These are phyloP conservation scores for Zymoseptoria brevis DNA, from an alignment of 2,329 filamentous ascomycete species.

Conservation along the genomic window DNA sequence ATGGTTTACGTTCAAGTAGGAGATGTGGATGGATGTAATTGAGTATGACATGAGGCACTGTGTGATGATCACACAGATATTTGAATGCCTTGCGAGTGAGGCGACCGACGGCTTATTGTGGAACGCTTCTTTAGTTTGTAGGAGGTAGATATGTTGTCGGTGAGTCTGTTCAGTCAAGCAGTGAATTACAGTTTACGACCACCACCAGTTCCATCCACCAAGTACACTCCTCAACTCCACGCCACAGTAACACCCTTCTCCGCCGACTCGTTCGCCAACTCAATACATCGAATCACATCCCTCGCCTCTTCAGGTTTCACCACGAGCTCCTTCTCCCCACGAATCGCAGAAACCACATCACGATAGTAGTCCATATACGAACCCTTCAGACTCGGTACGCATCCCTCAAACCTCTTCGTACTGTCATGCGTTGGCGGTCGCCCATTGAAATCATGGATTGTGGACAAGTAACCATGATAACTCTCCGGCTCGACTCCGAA, in stretches of 20 bases:
- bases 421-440: constrained; percentile 26
- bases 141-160: no score
- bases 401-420: constrained; percentile 6
- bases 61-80: no score
- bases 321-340: constrained; percentile 32
- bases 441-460: constrained; percentile 31
- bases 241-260: constrained; percentile 27
- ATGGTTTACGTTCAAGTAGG: no score
- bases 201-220: no score
- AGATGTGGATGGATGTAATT: no score
- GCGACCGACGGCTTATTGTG: no score
- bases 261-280: constrained; percentile 37
- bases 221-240: constrained; percentile 15
- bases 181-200: no score
- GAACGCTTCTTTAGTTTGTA: no score
- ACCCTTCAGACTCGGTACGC: constrained; percentile 32
- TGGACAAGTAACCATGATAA: constrained; percentile 35
- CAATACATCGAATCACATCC: constrained; percentile 35
- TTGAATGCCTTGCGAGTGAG: no score
- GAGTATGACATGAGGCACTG: no score
- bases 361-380: constrained; percentile 36
- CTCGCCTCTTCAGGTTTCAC: constrained; percentile 35
- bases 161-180: no score
- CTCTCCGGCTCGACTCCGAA: constrained; percentile 33
- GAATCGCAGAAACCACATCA: constrained; percentile 35